Base-by-base conservation (phyloP, 805 yeast genomes). In the Kazachstania psychrophila region DNA sequence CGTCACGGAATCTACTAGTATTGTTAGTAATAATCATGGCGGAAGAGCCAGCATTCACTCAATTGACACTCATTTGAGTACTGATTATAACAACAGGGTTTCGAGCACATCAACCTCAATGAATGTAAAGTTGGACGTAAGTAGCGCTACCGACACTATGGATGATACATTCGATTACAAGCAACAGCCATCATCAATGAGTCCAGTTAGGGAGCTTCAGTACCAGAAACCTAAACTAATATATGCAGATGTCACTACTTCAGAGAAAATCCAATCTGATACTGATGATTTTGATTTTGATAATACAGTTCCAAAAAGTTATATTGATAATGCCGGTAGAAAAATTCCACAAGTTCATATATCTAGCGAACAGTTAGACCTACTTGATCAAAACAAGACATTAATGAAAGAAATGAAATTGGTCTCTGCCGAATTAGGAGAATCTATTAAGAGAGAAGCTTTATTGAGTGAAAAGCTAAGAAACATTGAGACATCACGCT, bases 371-470 rank as follows among this genome's bases (percentile, higher is more conserved):
- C 86, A 81, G 46, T 53, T 77, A 36, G 76, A 77, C 1, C 62
- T 80, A 6, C 65, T 81, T 62, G 72, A 66, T 24, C 75, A 80
- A 36, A 79, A 76, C 43, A 67, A 67, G 34, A 71, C 69, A 18
- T 56, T 82, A 27, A 64, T 79, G 47, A 68, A 70, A 38, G 89
- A 82, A 49, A 58, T 83, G 28, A 79, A 77, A 41, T 49, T 80
- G 17, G 78, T 83, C 1, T 77, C 88, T 1, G 70, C 72, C 18
- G 94, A 82, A 49, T 63, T 83, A 34, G 88, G 87, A 0, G 73
- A 73, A 17, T 77, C 88, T 0, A 79, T 82, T 31, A 70, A 73
- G 37, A 62, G 92, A 28, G 94, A 83, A 52, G 63, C 80, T n/a
- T 54, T 64, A 14, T 52, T 82, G 31, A 87, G 79, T 48, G 61